A percentile compares a stretch with the other conserved stretches of the same genome.
Conservation (phyloP, 2,329 filamentous ascomycete genomes). For the Colletotrichum sp. region DNA sequence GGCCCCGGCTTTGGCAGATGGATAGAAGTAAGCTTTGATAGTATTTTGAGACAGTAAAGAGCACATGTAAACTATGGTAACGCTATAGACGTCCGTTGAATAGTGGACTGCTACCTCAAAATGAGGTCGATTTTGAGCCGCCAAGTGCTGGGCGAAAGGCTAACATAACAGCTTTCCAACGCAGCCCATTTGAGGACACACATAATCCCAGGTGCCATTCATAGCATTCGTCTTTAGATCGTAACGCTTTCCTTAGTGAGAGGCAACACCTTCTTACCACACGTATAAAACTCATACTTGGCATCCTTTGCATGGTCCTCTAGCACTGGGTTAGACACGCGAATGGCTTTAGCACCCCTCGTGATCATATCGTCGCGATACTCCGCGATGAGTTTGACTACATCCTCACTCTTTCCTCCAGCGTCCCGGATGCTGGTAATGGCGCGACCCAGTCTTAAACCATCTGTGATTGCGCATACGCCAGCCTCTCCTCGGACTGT, state of each 20-base stretch:
- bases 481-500: neutral
- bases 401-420: neutral
- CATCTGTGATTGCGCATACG: neutral
- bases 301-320: neutral
- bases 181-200: fast-evolving
- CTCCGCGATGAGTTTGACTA: neutral
- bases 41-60: neutral
- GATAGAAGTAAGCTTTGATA: neutral
- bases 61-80: neutral
- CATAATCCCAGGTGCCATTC: neutral
- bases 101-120: neutral
- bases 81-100: neutral
- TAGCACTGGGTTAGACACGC: neutral
- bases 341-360: neutral
- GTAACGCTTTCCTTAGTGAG: neutral
- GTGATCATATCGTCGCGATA: neutral
- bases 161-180: neutral
- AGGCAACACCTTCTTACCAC: neutral
- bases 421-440: neutral
- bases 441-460: neutral
- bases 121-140: neutral
- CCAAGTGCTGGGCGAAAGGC: neutral
- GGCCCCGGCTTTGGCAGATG: neutral
- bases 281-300: neutral
- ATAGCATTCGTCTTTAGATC: neutral